Evolutionary conservation across 1,284 basidiomycete genomes (phyloP), one percentile per base, ranked within the genome.

Genomic region (Microbotryomycetes sp.): DNA sequence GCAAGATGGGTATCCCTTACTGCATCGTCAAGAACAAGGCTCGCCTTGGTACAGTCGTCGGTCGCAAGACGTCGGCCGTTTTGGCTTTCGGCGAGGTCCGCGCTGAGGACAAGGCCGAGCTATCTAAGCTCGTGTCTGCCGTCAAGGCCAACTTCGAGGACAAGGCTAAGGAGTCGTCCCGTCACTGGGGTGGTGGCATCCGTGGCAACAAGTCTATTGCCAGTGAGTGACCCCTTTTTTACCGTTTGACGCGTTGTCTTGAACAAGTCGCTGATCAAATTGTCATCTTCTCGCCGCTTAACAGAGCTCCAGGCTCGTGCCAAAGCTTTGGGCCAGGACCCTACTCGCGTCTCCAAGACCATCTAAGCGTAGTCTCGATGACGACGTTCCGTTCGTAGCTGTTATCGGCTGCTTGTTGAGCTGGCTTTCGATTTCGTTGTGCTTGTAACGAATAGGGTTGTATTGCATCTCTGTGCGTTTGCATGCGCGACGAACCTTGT

Each of bases 1-100:
- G 92, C 79, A 97, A 97, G 86, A 96, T 97, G 92, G 93, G 92
- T 77, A 86, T 97, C 54, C 92, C 92, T 36, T 97, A 97, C 80
- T 91, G 94, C 70, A 97, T 98, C 73, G 92, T 97, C 74, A 96
- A 97, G 84, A 87, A 87, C 81, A 97, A 97, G 82, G 89, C 93
- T 62, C 90, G 94, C 77, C 88, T 97, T 72, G 94, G 94, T 72
- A 91, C 91, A 16, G 89, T 94, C 63, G 92, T 93, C 56, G 89
- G 93, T 85, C 96, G 97, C 86, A 97, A 97, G 86, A 97, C 92
- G 62, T 85, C 92, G 58, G 88, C 93, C 65, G 88, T 96, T 66
- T 80, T 92, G 63, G 87, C 88, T 55, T 79, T 98, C 70, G 89
- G 94, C 80, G 92, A 97, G 58, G 93, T 97, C 74, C 86, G 86